Evolutionary conservation across 2,329 filamentous ascomycete species (phyloP), one percentile per base, ranked within the genome.

Genomic region (Diplodia sapinea): DNA sequence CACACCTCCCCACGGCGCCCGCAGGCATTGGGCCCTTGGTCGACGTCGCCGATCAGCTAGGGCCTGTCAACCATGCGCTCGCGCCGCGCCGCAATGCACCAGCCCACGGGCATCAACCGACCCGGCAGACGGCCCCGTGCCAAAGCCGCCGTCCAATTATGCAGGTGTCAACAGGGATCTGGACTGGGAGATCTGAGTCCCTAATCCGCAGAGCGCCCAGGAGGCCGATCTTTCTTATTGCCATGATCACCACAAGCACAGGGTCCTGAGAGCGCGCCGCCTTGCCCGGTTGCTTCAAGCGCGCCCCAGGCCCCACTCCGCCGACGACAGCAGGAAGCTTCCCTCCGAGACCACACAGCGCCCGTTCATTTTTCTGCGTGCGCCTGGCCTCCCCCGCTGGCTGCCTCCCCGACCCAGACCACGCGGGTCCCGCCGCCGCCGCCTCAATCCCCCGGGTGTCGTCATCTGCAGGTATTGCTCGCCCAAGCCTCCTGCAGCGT

Each of bases 241-340:
- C 66, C 50, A 55, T 67, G 66, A 67, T 67, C 66, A 67, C 66
- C 66, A 67, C 66, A 49, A 63, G 66, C 57, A 63, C 66, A 67
- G 57, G 66, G 66, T 67, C 65, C 62, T 52, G 50, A 47, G 33
- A 29, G 52, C 52, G 56, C 40, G 57, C 40, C 57, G 23, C 57
- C 57, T 62, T 36, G 57, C 17, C 54, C 31, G 57, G 47, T 62
- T 50, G 57, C 40, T 20, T 23, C 23, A 29, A 29, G n/a, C 56
- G 26, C 26, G 40, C 57, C 6, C 55, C 43, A 47, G 43, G 57
- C 57, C 57, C 57, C 57, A 62, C 57, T 38, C 36, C 36, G 36
- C 12, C 56, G 20, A 23, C 57, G 38, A 43, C 57, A 62, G 57
- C 57, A 56, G 57, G 23, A 33, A 50, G 26, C 57, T 50, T 50